phyloP scores from a whole-genome alignment of 1,284 basidiomycete genomes.

The Neolentinus lepideus region DNA sequence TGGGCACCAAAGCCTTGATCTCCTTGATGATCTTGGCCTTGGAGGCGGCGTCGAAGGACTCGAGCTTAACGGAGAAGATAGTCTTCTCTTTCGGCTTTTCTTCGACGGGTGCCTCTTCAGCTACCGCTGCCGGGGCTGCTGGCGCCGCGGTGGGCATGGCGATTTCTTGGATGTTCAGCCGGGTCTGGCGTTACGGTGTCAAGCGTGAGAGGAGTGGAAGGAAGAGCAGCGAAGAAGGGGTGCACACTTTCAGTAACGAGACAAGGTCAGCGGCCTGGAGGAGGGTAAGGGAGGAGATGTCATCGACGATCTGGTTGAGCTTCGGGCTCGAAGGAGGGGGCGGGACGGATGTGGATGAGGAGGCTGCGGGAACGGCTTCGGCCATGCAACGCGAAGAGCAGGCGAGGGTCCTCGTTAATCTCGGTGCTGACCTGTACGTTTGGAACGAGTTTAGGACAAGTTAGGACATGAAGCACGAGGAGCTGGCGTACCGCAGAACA shows the following conservation, averaged over 20 bases:
- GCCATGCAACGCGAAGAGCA: slow-evolving; percentile 5
- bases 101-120: slow-evolving; percentile 60
- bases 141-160: slow-evolving; percentile 83
- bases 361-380: slow-evolving; percentile 36
- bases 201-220: slow-evolving; percentile 3
- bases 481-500: background rate
- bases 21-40: slow-evolving; percentile 99
- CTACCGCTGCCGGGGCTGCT: slow-evolving; percentile 48
- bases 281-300: slow-evolving; percentile 86
- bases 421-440: background rate
- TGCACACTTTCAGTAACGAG: slow-evolving; percentile 76
- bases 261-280: slow-evolving; percentile 98
- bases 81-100: slow-evolving; percentile 99
- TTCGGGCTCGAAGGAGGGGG: slow-evolving; percentile 50
- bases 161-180: slow-evolving; percentile 97
- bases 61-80: slow-evolving; percentile 91
- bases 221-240: background rate
- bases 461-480: background rate
- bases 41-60: slow-evolving; percentile 83
- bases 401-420: background rate
- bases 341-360: slow-evolving; percentile 33
- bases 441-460: background rate
- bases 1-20: slow-evolving; percentile 92
- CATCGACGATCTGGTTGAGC: slow-evolving; percentile 84
- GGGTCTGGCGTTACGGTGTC: slow-evolving; percentile 45